Conservation (phyloP, 139 green algal species). For the Zygnema cylindricum region DNA sequence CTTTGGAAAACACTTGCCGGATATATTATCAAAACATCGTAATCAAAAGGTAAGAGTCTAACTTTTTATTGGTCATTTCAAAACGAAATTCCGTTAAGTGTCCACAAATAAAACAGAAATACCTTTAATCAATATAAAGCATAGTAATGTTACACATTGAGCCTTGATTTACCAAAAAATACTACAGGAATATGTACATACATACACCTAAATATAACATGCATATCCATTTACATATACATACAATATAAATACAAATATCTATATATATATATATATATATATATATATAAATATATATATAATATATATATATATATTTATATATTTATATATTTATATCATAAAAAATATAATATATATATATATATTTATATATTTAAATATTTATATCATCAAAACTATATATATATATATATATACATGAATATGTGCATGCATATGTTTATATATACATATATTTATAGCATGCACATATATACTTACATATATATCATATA, state of each 20-base stretch:
- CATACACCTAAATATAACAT: slow-evolving; percentile 27
- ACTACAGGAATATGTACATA: neutral
- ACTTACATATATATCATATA: slow-evolving; percentile 18
- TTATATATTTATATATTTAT: neutral
- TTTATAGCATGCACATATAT: neutral
- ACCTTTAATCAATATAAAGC: neutral
- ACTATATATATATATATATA: too few species aligned
- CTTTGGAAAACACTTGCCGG: neutral
- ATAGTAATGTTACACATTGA: neutral
- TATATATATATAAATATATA: slow-evolving; percentile 11
- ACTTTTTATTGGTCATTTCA: neutral
- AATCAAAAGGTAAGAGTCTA: neutral
- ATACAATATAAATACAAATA: slow-evolving; percentile 23
- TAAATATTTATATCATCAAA: slow-evolving; percentile 14
- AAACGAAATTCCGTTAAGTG: neutral
- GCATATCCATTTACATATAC: slow-evolving; percentile 24
- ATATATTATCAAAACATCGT: slow-evolving; percentile 6
- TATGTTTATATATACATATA: too few species aligned
- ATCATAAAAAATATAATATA: neutral
- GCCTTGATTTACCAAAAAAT: neutral
- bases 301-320: slow-evolving; percentile 12
- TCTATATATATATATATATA: slow-evolving; percentile 25
- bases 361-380: neutral
- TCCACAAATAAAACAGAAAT: neutral
- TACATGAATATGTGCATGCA: too few species aligned